Evolutionary conservation across 305 asterid species (phyloP), one percentile per base, ranked within the genome.

Genomic region (Fraxinus dipetala): DNA sequence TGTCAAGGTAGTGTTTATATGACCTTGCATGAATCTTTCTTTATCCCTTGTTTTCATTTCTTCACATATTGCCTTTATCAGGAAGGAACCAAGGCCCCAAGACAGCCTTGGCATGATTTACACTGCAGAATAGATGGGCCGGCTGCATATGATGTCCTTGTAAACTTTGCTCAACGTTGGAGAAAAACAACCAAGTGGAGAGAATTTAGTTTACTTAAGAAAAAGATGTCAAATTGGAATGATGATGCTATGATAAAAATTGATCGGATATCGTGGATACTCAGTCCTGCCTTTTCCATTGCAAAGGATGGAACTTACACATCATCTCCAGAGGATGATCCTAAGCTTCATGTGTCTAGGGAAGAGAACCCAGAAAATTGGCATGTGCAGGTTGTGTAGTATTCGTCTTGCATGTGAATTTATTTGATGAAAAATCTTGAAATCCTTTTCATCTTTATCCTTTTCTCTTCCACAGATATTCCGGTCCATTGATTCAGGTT

Each of bases 41-140:
- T 83, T 43, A 38, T 48, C 51, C 65, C 36, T 10, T 74, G 59
- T 81, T 73, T 38, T 28, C 43, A 26, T 56, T 79, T 79, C 31
- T 61, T 18, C 70, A 34, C 54, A 22, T 18, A 13, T 61, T 78
- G 54, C 48, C 78, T 81, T 43, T 56, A 43, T 32, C 83, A 93
- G 98, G 85, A 78, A 75, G 98, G 96, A 86, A 88, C 90, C 35
- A 92, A 89, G 87, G 98, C 94, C 82, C 98, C 98, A 0, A 92
- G 98, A 86, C 87, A 95, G 87, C 98, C 98, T 80, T 93, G 98
- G 98, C 98, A 95, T 90, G 98, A 95, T 84, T 84, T 95, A 84
- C 98, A 95, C 86, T 90, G 95, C 91, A 88, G 85, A 89, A 89
- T 95, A 78, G 98, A 95, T 0, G 99, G 99, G 24, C 97, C 98